Base-by-base conservation (phyloP, 2,329 filamentous ascomycete species). In the Ophiostoma piceae region DNA sequence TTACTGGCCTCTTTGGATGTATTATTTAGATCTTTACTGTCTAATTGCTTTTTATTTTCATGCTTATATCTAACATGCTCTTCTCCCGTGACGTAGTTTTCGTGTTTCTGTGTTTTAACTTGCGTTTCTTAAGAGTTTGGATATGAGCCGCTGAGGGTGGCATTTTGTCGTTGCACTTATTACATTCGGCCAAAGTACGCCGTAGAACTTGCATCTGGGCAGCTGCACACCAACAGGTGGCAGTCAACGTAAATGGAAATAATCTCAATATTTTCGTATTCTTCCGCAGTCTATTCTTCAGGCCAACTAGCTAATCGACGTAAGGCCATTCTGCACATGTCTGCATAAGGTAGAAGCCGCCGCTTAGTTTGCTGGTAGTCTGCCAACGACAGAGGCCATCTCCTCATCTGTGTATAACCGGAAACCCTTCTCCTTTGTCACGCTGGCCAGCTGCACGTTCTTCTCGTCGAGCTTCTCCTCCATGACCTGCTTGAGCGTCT, bases 401-500 rank as follows among this genome's bases (percentile, higher is more conserved):
- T 98, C 94, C 77, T 94, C 92, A 77, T 99, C 95, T 71, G 90
- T 91, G 85, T 99, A 99, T 88, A 99, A 97, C 83, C 92, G 90
- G 86, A 99, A 99, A 70, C 95, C 95, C 82, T 92, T 94, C 75
- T 97, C 94, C 85, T 94, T 96, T 73, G 95, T 99, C 71, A 99
- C 95, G 78, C 94, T 98, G 69, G 95, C 95, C 75, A 99, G 82
- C 84, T 99, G 95, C 74, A 99, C 95, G 78, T 99, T 99, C 88
- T 99, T 99, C 74, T 93, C 87, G 79, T 99, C 95, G 72, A 99
- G 86, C 84, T 99, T 99, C 88, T 99, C 95, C 83, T 99, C 95
- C 95, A 99, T 99, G 75, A 99, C 95, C 83, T 99, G 95, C 87
- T 98, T 99, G 79, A 99, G 81, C 51, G 95, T 99, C 88, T 98